These are phyloP conservation scores for Echeveria elegans DNA, from an alignment of 164 flowering plant genomes.

Conservation along the genomic window DNA sequence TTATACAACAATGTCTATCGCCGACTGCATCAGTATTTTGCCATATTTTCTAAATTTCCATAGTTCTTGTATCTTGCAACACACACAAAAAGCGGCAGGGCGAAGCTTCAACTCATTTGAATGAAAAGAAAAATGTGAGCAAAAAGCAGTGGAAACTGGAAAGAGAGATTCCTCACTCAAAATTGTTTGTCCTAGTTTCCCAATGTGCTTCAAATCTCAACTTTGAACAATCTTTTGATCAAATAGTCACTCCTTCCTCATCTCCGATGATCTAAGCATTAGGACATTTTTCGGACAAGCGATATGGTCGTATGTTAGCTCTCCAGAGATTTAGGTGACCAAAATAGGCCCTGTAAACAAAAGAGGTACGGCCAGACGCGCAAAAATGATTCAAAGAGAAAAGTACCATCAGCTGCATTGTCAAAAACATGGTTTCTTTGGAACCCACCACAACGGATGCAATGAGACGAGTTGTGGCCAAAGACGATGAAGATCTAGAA, in stretches of 20 bases:
- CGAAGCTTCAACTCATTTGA: background rate
- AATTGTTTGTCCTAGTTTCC: background rate
- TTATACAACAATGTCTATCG: background rate
- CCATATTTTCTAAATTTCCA: background rate
- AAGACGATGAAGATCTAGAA: background rate
- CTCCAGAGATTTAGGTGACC: background rate
- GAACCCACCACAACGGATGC: constrained; percentile 1
- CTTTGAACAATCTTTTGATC: too few species aligned
- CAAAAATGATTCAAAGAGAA: constrained; percentile 3
- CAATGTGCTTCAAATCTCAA: background rate
- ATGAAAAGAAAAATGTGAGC: background rate
- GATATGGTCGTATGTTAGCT: background rate
- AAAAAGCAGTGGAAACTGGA: background rate
- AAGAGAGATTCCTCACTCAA: background rate
- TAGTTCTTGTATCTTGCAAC: background rate
- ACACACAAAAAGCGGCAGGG: background rate
- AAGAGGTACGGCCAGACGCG: background rate
- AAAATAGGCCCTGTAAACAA: background rate
- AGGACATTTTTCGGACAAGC: background rate
- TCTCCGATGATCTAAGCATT: background rate
- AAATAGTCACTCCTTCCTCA: background rate
- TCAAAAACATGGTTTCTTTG: background rate
- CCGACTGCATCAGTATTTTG: background rate
- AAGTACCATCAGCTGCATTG: background rate
- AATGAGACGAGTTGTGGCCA: background rate